A percentile compares a stretch with the other conserved stretches of the same genome.
Conservation (phyloP, 106 monocot species). For the Amphibolis antarctica region DNA sequence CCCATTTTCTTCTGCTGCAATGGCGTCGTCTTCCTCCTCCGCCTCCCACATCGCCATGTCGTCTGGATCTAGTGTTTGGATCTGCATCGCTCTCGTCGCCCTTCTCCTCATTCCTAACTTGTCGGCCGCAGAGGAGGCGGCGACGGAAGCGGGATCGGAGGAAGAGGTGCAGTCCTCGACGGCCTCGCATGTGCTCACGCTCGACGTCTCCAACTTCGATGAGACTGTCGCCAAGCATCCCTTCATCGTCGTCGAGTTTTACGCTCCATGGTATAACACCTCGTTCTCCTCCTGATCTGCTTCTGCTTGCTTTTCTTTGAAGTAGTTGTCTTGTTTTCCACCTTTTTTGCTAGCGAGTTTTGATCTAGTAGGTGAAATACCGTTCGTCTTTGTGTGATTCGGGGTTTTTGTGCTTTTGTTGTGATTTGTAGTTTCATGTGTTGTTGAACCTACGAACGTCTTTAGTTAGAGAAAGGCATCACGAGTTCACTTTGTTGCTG, state of each 20-base stretch:
- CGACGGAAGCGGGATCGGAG: not conserved
- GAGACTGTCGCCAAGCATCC: constrained; percentile 51
- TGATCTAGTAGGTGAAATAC: too few relatives aligned
- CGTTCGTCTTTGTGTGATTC: too few relatives aligned
- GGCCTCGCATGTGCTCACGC: constrained; percentile 41
- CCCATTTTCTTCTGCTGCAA: too few relatives aligned
- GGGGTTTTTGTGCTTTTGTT: too few relatives aligned
- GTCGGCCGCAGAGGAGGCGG: not conserved
- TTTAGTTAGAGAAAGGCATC: too few relatives aligned
- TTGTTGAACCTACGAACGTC: too few relatives aligned
- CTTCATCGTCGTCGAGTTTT: constrained; percentile 84
- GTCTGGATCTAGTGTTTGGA: not conserved
- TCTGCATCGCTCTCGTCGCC: not conserved
- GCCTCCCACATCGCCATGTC: too few relatives aligned
- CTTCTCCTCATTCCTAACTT: not conserved
- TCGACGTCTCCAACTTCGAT: constrained; percentile 50
- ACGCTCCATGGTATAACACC: constrained; percentile 56
- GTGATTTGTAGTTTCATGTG: too few relatives aligned
- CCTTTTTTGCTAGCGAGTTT: too few relatives aligned
- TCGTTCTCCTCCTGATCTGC: not conserved
- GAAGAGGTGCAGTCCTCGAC: not conserved
- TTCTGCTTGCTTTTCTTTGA: not conserved
- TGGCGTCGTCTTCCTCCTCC: too few relatives aligned
- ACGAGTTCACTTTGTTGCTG: too few relatives aligned
- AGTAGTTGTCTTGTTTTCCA: too few relatives aligned